Evolutionary conservation across 192 early-diverging fungal genomes (phyloP).

Genomic region (Spizellomyces punctatus): DNA sequence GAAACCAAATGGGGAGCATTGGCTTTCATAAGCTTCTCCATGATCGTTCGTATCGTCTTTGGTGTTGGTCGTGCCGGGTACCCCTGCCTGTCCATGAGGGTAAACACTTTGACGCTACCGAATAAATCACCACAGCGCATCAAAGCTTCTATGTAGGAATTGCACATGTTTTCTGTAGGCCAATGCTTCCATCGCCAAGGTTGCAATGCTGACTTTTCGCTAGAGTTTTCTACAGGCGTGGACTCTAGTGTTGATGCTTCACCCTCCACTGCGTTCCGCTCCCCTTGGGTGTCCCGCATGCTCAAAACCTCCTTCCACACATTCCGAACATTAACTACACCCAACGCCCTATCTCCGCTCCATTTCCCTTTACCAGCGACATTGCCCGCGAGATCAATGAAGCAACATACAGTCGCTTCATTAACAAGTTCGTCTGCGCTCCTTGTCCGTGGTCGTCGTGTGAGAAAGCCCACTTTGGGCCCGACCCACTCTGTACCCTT

Average conservation of each 20-base stretch:
- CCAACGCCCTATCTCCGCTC: background rate
- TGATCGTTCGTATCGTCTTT: slow-evolving; percentile 15
- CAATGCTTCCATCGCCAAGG: background rate
- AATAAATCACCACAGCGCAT: background rate
- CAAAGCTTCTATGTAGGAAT: slow-evolving; percentile 31
- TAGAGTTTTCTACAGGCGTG: too few species aligned
- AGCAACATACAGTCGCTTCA: background rate
- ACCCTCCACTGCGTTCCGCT: background rate
- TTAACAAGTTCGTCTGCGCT: background rate
- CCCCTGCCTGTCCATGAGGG: background rate
- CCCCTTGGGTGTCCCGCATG: background rate
- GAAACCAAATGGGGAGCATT: background rate
- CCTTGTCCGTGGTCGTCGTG: background rate
- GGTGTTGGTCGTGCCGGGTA: slow-evolving; percentile 22
- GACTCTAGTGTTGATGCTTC: too few species aligned
- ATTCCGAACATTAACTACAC: background rate
- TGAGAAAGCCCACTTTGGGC: background rate
- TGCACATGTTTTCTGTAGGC: slow-evolving; percentile 38
- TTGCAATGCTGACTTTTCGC: too few species aligned
- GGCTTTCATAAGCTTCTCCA: background rate
- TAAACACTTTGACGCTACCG: slow-evolving; percentile 18
- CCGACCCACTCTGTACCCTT: background rate
- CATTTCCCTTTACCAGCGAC: background rate
- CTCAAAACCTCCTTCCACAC: slow-evolving; percentile 17
- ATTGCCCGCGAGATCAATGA: background rate